A percentile compares a stretch with the other conserved stretches of the same genome.
phyloP scores from a whole-genome alignment of 352 stramenopile genomes.

The Pythium aquatile region DNA sequence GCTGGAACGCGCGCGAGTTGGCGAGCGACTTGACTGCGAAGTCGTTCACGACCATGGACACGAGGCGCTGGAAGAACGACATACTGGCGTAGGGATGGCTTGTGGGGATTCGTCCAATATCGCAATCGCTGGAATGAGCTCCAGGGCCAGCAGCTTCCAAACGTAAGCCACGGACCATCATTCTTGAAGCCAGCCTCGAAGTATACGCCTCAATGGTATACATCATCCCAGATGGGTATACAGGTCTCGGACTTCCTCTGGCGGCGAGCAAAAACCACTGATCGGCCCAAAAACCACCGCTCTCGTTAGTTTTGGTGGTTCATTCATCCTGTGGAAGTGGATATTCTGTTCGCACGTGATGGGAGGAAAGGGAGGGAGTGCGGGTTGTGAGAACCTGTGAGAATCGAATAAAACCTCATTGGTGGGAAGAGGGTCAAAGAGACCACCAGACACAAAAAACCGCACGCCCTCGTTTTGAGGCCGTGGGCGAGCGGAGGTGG shows the following conservation, averaged over 20 bases:
- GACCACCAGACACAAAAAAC: conserved; percentile 27
- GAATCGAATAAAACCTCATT: conserved; percentile 24
- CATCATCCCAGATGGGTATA: neutral
- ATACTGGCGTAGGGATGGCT: neutral
- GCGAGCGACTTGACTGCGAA: conserved; percentile 80
- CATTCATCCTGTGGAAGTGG: conserved; percentile 8
- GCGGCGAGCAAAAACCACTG: conserved; percentile 19
- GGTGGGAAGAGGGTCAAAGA: neutral
- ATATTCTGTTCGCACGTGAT: conserved; percentile 14
- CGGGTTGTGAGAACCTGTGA: conserved; percentile 3
- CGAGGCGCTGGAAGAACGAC: conserved; percentile 82
- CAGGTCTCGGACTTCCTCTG: neutral
- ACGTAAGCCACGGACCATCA: conserved; percentile 19
- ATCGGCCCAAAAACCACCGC: conserved; percentile 17
- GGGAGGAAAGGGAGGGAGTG: neutral
- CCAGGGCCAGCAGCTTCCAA: conserved; percentile 10
- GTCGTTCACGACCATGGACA: conserved; percentile 84
- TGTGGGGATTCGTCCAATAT: neutral
- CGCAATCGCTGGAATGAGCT: conserved; percentile 4
- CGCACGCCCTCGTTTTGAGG: conserved; percentile 18
- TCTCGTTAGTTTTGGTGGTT: conserved; percentile 25
- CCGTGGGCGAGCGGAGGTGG: conserved; percentile 12
- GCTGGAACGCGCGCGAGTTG: conserved; percentile 82
- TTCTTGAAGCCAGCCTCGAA: conserved; percentile 5
- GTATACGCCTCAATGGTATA: neutral